Evolutionary conservation across 1,284 basidiomycete species (phyloP).

Genomic region (Athelia psychrophila): DNA sequence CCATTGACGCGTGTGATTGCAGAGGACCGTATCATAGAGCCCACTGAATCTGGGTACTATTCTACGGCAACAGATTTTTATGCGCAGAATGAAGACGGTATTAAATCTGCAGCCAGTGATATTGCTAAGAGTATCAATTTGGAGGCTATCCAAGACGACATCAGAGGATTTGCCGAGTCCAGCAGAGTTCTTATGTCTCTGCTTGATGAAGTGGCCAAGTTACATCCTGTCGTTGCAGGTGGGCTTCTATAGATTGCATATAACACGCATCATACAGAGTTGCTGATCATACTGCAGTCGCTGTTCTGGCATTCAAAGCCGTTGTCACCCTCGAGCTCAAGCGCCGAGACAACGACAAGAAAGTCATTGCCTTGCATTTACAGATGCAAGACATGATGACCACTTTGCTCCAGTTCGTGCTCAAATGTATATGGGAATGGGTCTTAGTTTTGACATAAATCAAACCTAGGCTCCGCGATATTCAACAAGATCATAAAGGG

Average conservation of each 20-base stretch:
- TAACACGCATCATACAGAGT: background rate
- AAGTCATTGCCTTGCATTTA: slow-evolving; percentile 21
- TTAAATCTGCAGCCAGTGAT: background rate
- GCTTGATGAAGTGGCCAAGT: slow-evolving; percentile 24
- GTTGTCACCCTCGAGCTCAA: slow-evolving; percentile 25
- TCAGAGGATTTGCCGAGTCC: slow-evolving; percentile 22
- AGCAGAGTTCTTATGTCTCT: slow-evolving; percentile 22
- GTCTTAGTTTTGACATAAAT: background rate
- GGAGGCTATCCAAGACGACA: slow-evolving; percentile 13
- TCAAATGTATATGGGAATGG: background rate
- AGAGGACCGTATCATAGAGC: background rate
- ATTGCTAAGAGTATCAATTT: background rate
- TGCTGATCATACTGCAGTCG: slow-evolving; percentile 12
- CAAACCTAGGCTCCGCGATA: slow-evolving; percentile 10
- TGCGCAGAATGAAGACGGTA: background rate
- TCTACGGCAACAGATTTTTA: background rate
- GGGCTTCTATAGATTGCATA: background rate
- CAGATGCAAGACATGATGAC: slow-evolving; percentile 27
- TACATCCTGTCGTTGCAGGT: slow-evolving; percentile 22
- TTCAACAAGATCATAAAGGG: slow-evolving; percentile 7
- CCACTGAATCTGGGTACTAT: background rate
- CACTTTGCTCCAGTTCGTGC: slow-evolving; percentile 18
- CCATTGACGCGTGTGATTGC: too few relatives aligned
- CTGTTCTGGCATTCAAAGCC: slow-evolving; percentile 28
- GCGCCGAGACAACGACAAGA: slow-evolving; percentile 25